Evolutionary conservation across 441 rosid genomes (phyloP).

Genomic region (Erodium trifolium): DNA sequence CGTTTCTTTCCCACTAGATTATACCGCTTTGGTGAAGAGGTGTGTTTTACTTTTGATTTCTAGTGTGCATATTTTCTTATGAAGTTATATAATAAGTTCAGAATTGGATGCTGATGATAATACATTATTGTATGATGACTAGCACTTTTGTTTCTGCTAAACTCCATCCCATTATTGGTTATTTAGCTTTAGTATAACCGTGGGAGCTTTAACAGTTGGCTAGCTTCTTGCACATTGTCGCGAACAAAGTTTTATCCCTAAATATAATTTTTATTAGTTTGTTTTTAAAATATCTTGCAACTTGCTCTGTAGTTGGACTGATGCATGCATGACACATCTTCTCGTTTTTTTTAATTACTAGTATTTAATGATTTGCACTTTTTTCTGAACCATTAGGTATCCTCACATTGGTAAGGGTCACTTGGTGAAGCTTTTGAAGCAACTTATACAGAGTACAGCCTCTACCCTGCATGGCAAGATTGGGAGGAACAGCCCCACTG

Average conservation of each 20-base stretch:
- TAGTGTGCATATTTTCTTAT: not conserved
- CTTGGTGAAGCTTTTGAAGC: constrained; percentile 91
- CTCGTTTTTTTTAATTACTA: constrained; percentile 8
- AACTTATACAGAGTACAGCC: constrained; percentile 55
- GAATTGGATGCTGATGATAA: too few species aligned
- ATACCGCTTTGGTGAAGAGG: constrained; percentile 68
- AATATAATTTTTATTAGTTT: not conserved
- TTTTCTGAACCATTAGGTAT: constrained; percentile 50
- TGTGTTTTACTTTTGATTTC: constrained; percentile 21
- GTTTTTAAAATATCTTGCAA: not conserved
- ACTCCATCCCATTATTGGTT: not conserved
- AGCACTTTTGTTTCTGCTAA: constrained; percentile 8
- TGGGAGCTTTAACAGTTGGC: constrained; percentile 5
- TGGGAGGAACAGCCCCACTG: constrained; percentile 51
- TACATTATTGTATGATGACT: not conserved
- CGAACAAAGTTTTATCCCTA: constrained; percentile 1
- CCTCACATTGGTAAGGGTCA: constrained; percentile 82
- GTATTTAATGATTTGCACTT: constrained; percentile 22
- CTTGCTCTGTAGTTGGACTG: constrained; percentile 9
- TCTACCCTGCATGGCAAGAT: constrained; percentile 38
- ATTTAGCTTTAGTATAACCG: not conserved
- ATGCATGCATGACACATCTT: constrained; percentile 11
- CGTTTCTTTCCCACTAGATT: constrained; percentile 67
- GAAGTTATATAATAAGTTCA: constrained; percentile 11
- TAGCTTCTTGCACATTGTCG: not conserved